A percentile compares a stretch with the other conserved stretches of the same genome.
phyloP scores from a whole-genome alignment of 257 asterid species.

The Solanum commersonii region DNA sequence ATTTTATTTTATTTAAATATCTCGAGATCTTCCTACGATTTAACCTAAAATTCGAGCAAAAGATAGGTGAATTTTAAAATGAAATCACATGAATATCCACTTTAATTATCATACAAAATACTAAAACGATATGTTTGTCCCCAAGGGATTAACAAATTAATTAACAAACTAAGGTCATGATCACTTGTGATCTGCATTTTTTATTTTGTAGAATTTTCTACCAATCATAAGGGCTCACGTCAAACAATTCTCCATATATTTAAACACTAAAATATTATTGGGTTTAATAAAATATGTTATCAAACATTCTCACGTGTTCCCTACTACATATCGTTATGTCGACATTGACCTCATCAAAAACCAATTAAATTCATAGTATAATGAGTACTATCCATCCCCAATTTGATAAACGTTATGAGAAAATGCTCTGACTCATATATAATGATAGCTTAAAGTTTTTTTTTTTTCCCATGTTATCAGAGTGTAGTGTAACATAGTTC shows the following conservation, averaged over 20 bases:
- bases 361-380: background rate
- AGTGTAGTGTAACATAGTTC: background rate
- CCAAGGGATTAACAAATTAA: background rate
- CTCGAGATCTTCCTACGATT: background rate
- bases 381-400: background rate
- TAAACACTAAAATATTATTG: background rate
- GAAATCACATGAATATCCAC: background rate
- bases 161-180: background rate
- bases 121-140: background rate
- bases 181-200: background rate
- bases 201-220: background rate
- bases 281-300: background rate
- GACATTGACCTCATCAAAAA: background rate
- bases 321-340: background rate
- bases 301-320: constrained; percentile 1
- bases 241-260: background rate
- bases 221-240: constrained; percentile 1
- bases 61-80: background rate
- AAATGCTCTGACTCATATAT: background rate
- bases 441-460: background rate
- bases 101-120: background rate
- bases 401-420: background rate
- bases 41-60: background rate
- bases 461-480: background rate
- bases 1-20: background rate